These are phyloP conservation scores for Citrullus colocynthis DNA, from an alignment of 306 rosid genomes.

Conservation along the genomic window DNA sequence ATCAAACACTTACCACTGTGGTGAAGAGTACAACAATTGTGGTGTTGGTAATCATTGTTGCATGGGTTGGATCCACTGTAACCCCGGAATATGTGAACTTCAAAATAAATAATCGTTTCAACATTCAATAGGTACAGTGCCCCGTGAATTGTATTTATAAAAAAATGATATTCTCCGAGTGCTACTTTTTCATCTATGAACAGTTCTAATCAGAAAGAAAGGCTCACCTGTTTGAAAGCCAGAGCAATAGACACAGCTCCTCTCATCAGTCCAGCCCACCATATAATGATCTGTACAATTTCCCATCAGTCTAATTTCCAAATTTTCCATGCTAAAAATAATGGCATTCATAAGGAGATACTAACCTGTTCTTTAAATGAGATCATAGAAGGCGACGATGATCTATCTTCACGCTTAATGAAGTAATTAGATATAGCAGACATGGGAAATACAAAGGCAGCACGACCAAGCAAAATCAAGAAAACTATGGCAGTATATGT, in stretches of 20 bases:
- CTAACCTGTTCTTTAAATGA: slow-evolving; percentile 58
- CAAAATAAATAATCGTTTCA: slow-evolving; percentile 12
- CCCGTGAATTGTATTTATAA: background rate
- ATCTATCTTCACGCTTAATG: slow-evolving; percentile 27
- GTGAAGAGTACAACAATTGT: slow-evolving; percentile 74
- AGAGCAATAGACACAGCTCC: slow-evolving; percentile 93
- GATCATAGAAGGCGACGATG: slow-evolving; percentile 21
- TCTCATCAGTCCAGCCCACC: slow-evolving; percentile 97
- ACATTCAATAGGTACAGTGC: background rate
- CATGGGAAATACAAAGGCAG: slow-evolving; percentile 81
- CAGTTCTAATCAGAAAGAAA: background rate
- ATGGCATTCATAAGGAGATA: background rate
- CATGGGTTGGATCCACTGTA: slow-evolving; percentile 54
- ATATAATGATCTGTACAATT: slow-evolving; percentile 43
- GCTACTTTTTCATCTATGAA: background rate
- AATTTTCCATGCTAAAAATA: background rate
- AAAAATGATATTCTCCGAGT: background rate
- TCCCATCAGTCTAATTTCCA: background rate
- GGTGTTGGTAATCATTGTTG: slow-evolving; percentile 75
- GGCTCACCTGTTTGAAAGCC: slow-evolving; percentile 72
- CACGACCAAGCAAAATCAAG: slow-evolving; percentile 62
- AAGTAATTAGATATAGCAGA: slow-evolving; percentile 50
- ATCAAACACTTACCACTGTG: slow-evolving; percentile 42
- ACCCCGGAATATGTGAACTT: slow-evolving; percentile 80
- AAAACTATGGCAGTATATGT: slow-evolving; percentile 40